Conservation (phyloP, 2,329 filamentous ascomycete genomes). For the Aspergillus neotritici region DNA sequence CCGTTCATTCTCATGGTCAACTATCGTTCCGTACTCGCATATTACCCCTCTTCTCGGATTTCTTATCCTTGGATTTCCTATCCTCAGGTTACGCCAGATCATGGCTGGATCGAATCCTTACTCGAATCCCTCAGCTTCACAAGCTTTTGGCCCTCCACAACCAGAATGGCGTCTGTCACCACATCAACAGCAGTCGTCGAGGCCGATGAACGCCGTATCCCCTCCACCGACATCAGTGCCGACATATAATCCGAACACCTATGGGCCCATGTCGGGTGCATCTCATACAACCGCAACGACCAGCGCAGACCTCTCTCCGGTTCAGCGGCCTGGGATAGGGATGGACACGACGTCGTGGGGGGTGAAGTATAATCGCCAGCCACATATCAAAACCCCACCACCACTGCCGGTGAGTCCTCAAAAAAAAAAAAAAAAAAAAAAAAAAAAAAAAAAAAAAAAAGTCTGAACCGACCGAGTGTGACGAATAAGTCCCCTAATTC, state of each 20-base stretch:
- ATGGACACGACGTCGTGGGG: constrained; percentile 39
- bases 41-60: too few species aligned
- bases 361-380: constrained; percentile 38
- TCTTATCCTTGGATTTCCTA: background rate
- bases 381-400: constrained; percentile 23
- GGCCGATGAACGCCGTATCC: constrained; percentile 14
- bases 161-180: constrained; percentile 37
- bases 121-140: constrained; percentile 20
- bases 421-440: too few species aligned
- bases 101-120: constrained; percentile 34
- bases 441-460: too few species aligned
- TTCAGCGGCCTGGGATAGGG: constrained; percentile 9
- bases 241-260: constrained; percentile 31
- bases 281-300: constrained; percentile 2
- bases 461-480: too few species aligned
- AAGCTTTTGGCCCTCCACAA: constrained; percentile 21
- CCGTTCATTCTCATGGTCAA: too few species aligned
- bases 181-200: constrained; percentile 15
- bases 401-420: constrained; percentile 33
- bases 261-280: constrained; percentile 30
- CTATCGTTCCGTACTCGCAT: too few species aligned
- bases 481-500: constrained; percentile 2
- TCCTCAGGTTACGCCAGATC: background rate
- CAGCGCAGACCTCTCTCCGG: constrained; percentile 15
- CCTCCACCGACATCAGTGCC: constrained; percentile 17